A percentile compares a stretch with the other conserved stretches of the same genome.
Conservation (phyloP, 2,329 filamentous ascomycete species). For the Curvularia verruculosa region DNA sequence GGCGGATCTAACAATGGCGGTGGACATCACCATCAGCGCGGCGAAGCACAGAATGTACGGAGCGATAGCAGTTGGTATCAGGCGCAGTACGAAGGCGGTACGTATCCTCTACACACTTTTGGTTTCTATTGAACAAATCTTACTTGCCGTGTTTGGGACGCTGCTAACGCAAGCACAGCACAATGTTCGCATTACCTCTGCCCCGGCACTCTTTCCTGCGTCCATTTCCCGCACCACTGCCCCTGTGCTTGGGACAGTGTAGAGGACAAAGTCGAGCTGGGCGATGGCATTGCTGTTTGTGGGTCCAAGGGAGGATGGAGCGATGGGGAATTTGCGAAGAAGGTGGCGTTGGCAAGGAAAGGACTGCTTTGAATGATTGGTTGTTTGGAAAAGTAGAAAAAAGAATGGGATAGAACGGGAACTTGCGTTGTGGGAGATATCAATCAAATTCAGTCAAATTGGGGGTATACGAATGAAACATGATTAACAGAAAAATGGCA, state of each 20-base stretch:
- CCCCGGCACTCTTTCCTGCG: constrained; percentile 90
- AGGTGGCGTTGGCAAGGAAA: constrained; percentile 81
- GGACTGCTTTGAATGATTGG: constrained; percentile 64
- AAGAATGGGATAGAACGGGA: neutral
- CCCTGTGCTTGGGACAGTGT: constrained; percentile 78
- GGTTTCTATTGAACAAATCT: too few relatives aligned
- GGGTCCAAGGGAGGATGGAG: constrained; percentile 77
- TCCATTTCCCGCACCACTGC: constrained; percentile 96
- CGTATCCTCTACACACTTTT: too few relatives aligned
- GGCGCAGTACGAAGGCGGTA: constrained; percentile 70
- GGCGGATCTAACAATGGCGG: constrained; percentile 62
- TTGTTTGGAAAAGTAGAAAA: neutral
- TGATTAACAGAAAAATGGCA: neutral
- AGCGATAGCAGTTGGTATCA: constrained; percentile 85
- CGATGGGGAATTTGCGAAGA: constrained; percentile 71
- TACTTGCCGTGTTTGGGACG: neutral
- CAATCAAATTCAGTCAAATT: neutral
- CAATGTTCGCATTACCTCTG: constrained; percentile 93
- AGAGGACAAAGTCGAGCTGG: constrained; percentile 72
- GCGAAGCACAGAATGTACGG: constrained; percentile 73
- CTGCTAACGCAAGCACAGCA: constrained; percentile 56
- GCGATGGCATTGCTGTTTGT: constrained; percentile 75
- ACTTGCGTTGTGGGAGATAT: too few relatives aligned
- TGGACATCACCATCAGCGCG: constrained; percentile 56
- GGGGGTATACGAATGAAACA: neutral